Conservation (phyloP, 768 basidiomycete genomes). For the Leccinum boreale region DNA sequence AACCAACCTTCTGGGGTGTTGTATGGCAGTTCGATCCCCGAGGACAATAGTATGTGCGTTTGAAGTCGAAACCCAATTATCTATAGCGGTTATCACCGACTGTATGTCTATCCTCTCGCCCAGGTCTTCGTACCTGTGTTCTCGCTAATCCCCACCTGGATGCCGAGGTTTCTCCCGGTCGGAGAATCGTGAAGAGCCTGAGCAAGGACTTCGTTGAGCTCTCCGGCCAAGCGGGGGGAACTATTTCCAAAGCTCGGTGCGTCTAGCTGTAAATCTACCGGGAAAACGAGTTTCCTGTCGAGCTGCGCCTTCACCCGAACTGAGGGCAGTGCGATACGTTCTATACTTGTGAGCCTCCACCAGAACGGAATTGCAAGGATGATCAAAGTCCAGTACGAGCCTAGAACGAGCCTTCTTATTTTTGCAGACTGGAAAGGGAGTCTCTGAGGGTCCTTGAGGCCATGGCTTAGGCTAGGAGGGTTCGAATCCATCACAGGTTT, state of each 20-base stretch:
- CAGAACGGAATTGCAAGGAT: slow-evolving; percentile 82
- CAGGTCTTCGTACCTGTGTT: slow-evolving; percentile 34
- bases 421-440: slow-evolving; percentile 50
- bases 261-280: slow-evolving; percentile 41
- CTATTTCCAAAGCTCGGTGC: slow-evolving; percentile 14
- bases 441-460: slow-evolving; percentile 43
- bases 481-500: slow-evolving; percentile 22
- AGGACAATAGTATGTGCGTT: slow-evolving; percentile 22
- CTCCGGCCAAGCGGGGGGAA: slow-evolving; percentile 23
- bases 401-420: slow-evolving; percentile 58
- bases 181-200: slow-evolving; percentile 14
- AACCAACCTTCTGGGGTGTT: slow-evolving; percentile 16
- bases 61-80: slow-evolving; percentile 3
- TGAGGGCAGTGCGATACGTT: slow-evolving; percentile 71
- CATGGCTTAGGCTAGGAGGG: slow-evolving; percentile 15
- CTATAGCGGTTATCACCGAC: slow-evolving; percentile 15
- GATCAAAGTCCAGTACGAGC: slow-evolving; percentile 76
- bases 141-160: slow-evolving; percentile 29
- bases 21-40: slow-evolving; percentile 24
- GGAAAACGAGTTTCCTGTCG: slow-evolving; percentile 42
- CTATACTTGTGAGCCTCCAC: slow-evolving; percentile 92
- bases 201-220: slow-evolving; percentile 23
- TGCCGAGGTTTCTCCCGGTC: slow-evolving; percentile 44
- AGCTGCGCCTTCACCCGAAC: slow-evolving; percentile 54
- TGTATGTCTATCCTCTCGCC: background rate